Percentiles rank a stretch among this genome's conserved stretches.
These are phyloP conservation scores for Lecanicillium sp. DNA, from an alignment of 2,329 filamentous ascomycete genomes.

Conservation along the genomic window DNA sequence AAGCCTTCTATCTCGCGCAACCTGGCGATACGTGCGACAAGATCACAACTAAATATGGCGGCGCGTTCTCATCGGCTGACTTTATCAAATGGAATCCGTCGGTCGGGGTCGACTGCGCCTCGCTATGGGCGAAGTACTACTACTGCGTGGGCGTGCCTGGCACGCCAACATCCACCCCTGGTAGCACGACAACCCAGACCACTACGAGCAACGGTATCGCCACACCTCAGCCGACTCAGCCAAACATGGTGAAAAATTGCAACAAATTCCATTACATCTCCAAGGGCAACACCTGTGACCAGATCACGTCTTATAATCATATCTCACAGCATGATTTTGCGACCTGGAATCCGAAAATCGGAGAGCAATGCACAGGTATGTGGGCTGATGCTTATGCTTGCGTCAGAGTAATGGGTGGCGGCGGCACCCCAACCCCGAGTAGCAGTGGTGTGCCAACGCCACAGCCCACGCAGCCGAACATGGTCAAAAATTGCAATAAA, in stretches of 20 bases:
- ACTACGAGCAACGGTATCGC: too few species aligned
- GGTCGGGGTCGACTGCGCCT: too few species aligned
- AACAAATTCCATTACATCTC: constrained; percentile 10
- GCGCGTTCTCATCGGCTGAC: too few species aligned
- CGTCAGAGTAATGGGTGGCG: not conserved
- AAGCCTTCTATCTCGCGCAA: too few species aligned
- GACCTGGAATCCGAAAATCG: not conserved
- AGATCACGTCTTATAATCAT: too few species aligned
- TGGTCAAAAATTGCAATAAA: constrained; percentile 15
- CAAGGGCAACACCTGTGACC: constrained; percentile 6
- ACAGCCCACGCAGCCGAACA: constrained; percentile 14
- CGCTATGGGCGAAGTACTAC: too few species aligned
- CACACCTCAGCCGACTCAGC: not conserved
- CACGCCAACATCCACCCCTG: too few species aligned
- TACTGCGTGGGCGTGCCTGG: too few species aligned
- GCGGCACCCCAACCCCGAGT: not conserved
- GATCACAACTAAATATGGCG: too few species aligned
- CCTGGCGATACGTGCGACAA: too few species aligned
- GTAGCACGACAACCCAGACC: too few species aligned
- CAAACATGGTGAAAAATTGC: not conserved
- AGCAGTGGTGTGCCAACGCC: constrained; percentile 14
- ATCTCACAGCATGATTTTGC: not conserved
- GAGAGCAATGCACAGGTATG: not conserved
- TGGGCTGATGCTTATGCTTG: not conserved
- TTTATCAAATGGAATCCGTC: too few species aligned